These are phyloP conservation scores for Gomphus bonarii DNA, from an alignment of 1,284 basidiomycete species.

Conservation along the genomic window DNA sequence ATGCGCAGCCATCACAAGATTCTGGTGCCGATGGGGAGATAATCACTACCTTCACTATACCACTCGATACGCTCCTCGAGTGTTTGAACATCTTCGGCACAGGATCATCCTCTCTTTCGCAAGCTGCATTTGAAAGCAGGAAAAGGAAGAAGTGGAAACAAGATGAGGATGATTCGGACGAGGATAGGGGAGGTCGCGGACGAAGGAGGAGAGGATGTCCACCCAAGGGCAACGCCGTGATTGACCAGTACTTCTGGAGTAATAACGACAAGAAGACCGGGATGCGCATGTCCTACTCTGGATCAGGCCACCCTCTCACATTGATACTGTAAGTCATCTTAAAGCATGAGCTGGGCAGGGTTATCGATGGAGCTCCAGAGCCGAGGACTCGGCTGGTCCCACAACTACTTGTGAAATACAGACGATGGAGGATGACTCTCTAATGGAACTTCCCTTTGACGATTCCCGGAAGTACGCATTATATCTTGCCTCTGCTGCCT, in stretches of 20 bases:
- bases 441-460: conserved; percentile 74
- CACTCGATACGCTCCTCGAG: conserved; percentile 73
- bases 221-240: conserved; percentile 13
- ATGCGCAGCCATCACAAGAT: conserved; percentile 15
- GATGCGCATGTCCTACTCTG: conserved; percentile 78
- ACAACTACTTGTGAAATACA: conserved; percentile 84
- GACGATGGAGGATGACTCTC: conserved; percentile 77
- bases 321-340: conserved; percentile 63
- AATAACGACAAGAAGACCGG: conserved; percentile 53
- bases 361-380: conserved; percentile 32
- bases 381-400: conserved; percentile 76
- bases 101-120: conserved; percentile 23
- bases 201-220: conserved; percentile 16
- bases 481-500: background rate
- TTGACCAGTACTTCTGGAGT: conserved; percentile 43
- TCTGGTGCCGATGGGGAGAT: conserved; percentile 23
- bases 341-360: background rate
- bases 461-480: conserved; percentile 48
- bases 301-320: conserved; percentile 69
- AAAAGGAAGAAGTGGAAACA: conserved; percentile 37
- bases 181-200: conserved; percentile 21
- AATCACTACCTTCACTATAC: conserved; percentile 64
- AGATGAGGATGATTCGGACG: conserved; percentile 39
- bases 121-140: conserved; percentile 19
- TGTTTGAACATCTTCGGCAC: conserved; percentile 91